Evolutionary conservation across 306 rosid genomes (phyloP), one percentile per base, ranked within the genome.

Genomic region (Lithocarpus polystachyus): DNA sequence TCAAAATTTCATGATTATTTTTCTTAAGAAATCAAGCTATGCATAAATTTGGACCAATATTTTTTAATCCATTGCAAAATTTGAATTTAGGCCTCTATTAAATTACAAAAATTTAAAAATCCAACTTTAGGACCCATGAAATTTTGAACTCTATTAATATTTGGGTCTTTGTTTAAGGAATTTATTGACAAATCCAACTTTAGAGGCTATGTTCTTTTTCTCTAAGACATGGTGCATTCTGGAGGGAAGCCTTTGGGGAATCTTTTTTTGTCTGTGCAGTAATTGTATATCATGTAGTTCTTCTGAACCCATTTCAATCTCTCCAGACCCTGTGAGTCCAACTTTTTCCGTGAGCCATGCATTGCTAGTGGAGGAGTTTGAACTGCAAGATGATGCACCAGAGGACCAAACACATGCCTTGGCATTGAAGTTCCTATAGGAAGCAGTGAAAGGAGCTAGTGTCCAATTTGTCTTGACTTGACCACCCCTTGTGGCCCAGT

Each of bases 401-500:
- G 77, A 74, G 1, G 81, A 84, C 89, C 85, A 89, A 0, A 88
- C 85, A 62, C 94, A 92, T 0, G 91, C 87, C 29, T 86, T 51
- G 0, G 97, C 91, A 37, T 87, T 82, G 84, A 88, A 90, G 22
- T 89, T 90, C 5, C 89, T 84, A 60, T 88, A 92, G 1, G 93
- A 78, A 1, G 93, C 90, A 0, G 87, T 77, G 80, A 90, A 92
- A 1, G 97, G 93, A 5, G 93, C 94, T n/a, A 77, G 28, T 7
- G 55, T 64, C 94, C 97, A 92, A 62, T 92, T 88, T 2, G 97
- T 86, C 64, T 90, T 92, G 4, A 90, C 92, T 1, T 86, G 82
- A 0, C 94, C 97, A 0, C 97, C 96, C 18, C 96, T 90, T 1
- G 96, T 93, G 4, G 97, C 97, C 97, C 94, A 93, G 22, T 93